Conservation (phyloP, 2,329 filamentous ascomycete genomes). For the Cladosporium halotolerans region DNA sequence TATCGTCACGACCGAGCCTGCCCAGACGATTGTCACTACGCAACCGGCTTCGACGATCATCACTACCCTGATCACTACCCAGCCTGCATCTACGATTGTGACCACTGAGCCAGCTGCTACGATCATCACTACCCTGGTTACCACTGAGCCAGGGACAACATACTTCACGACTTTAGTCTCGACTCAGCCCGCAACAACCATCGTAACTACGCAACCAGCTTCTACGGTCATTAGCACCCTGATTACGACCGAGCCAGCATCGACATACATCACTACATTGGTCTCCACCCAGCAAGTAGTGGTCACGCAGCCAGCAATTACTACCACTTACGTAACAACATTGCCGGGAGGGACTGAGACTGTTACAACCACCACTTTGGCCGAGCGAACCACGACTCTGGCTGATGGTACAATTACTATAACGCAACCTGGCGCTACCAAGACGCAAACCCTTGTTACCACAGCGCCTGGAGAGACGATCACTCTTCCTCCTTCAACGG, state of each 20-base stretch:
- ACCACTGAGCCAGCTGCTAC: not conserved
- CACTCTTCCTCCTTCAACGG: conserved; percentile 2
- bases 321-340: not conserved
- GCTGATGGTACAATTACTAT: not conserved
- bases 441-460: not conserved
- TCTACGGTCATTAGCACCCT: not conserved
- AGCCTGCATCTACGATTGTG: not conserved
- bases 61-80: not conserved
- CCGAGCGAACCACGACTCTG: not conserved
- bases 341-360: not conserved
- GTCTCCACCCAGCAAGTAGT: not conserved
- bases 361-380: not conserved
- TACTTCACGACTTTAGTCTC: not conserved
- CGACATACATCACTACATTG: not conserved
- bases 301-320: not conserved
- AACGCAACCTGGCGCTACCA: not conserved
- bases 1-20: not conserved
- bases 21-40: not conserved
- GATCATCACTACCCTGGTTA: not conserved
- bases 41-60: not conserved
- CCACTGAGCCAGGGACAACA: not conserved
- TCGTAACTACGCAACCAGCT: not conserved
- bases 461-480: not conserved
- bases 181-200: not conserved
- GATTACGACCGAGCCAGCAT: not conserved